Evolutionary conservation across 2,329 filamentous ascomycete species (phyloP).

Genomic region (Nemania abortiva): DNA sequence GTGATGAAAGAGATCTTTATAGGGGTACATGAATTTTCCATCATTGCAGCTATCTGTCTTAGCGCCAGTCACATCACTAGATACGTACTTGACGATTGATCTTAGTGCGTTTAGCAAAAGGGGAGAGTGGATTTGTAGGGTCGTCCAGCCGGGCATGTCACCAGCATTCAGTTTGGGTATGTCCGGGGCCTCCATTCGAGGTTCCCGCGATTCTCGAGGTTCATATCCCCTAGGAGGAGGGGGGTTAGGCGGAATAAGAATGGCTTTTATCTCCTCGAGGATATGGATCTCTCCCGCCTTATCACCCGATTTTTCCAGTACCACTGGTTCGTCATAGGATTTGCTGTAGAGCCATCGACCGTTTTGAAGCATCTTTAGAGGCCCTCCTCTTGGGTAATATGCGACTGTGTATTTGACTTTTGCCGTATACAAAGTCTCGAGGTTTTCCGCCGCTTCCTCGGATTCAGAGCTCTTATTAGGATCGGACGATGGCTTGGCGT

Average conservation of each 20-base stretch:
- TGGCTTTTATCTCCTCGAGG: constrained; percentile 31
- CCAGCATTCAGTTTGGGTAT: constrained; percentile 14
- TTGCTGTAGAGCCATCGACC: constrained; percentile 6
- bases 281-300: constrained; percentile 18
- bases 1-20: constrained; percentile 35
- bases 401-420: constrained; percentile 15
- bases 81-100: constrained; percentile 33
- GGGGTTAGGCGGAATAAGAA: constrained; percentile 1
- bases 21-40: constrained; percentile 31
- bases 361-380: not conserved
- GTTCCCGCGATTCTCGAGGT: not conserved
- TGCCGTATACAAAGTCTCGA: not conserved
- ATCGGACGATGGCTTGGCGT: not conserved
- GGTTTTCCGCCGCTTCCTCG: not conserved
- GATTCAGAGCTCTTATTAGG: not conserved
- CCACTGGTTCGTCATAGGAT: constrained; percentile 27
- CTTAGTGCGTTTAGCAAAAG: constrained; percentile 33
- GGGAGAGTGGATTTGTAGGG: constrained; percentile 34
- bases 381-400: not conserved
- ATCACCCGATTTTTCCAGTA: constrained; percentile 11
- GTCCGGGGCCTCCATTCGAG: not conserved
- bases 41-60: constrained; percentile 1
- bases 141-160: constrained; percentile 24
- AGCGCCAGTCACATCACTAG: constrained; percentile 28
- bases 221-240: too few species aligned